Conservation (phyloP, 257 asterid genomes). For the Leonotis leonurus region DNA sequence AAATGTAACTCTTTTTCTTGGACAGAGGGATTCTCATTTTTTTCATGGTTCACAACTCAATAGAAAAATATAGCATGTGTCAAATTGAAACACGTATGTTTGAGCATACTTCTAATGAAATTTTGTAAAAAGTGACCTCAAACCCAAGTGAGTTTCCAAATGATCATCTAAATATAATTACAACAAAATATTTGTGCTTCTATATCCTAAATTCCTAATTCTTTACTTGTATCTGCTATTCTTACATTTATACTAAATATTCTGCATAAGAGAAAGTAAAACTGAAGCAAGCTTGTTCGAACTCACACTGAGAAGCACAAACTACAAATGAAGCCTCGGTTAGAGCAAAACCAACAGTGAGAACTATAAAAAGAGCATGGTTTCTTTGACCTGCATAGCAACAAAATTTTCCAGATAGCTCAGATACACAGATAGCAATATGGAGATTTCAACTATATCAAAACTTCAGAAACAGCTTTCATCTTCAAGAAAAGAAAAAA, state of each 20-base stretch:
- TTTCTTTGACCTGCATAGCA: slow-evolving; percentile 42
- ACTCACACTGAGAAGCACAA: slow-evolving; percentile 42
- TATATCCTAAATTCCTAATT: slow-evolving; percentile 1
- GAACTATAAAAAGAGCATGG: slow-evolving; percentile 34
- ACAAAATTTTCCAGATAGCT: neutral
- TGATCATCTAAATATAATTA: too few relatives aligned
- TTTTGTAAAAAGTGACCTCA: neutral
- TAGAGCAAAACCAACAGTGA: slow-evolving; percentile 34
- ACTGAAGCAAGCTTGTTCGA: slow-evolving; percentile 2
- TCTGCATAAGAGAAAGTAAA: neutral
- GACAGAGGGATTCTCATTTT: too few relatives aligned
- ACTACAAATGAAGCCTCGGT: slow-evolving; percentile 36
- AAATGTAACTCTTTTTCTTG: too few relatives aligned
- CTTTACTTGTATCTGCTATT: neutral
- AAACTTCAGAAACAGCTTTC: neutral
- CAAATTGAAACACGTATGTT: neutral
- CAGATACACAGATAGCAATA: neutral
- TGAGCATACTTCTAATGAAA: neutral
- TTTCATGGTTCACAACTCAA: neutral
- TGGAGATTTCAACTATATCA: neutral
- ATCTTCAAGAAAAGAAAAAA: neutral
- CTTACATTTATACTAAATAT: slow-evolving; percentile 3
- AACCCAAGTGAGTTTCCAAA: neutral
- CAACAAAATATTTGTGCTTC: too few relatives aligned
- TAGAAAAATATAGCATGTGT: neutral